Base-by-base conservation (phyloP, 805 yeast genomes). In the Pichia pseudocactophila region DNA sequence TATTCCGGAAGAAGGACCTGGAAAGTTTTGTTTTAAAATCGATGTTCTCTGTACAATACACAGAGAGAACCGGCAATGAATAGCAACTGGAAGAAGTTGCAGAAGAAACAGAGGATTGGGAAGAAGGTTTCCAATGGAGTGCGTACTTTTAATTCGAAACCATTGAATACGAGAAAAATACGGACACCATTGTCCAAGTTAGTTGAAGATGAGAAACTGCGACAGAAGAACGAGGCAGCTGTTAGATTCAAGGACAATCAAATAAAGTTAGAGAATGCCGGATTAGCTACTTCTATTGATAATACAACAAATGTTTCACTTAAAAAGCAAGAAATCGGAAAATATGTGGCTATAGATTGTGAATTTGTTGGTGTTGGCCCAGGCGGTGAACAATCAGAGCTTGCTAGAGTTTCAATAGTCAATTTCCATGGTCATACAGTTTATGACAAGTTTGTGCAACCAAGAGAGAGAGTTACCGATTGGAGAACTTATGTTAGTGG, bases 401-500 rank as follows among this genome's bases (percentile, higher is more conserved):
- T 89, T 13, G 97, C 95, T 0, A 70, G 97, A 50, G 92, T 88
- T 0, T 86, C 96, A 0, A 65, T 89, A 11, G 96, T 89, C 3
- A 87, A 89, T 57, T 86, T 70, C 57, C 80, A 75, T 54, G 96
- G 97, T 0, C 74, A 75, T 49, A 69, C 76, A 0, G 56, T 89
- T 0, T 67, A 80, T 47, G 97, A 89, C 59, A 65, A 71, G 31
- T 89, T 70, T 63, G 96, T 89, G 4, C 69, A 68, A 49, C 96
- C 96, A 2, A 62, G 67, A 27, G 88, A 81, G 52, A 66, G 64
- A 42, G 95, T 89, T 2, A 80, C 89, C 0, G 94, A 89, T 54
- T 89, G 92, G 89, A 71, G 97, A 59, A 89, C 97, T 0, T 79
- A 88, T 82, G 94, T 87, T 17, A 80, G 90, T 60, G 97, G 97